These are phyloP conservation scores for Phyllosticta capitalensis DNA, from an alignment of 2,329 filamentous ascomycete species.

Conservation along the genomic window DNA sequence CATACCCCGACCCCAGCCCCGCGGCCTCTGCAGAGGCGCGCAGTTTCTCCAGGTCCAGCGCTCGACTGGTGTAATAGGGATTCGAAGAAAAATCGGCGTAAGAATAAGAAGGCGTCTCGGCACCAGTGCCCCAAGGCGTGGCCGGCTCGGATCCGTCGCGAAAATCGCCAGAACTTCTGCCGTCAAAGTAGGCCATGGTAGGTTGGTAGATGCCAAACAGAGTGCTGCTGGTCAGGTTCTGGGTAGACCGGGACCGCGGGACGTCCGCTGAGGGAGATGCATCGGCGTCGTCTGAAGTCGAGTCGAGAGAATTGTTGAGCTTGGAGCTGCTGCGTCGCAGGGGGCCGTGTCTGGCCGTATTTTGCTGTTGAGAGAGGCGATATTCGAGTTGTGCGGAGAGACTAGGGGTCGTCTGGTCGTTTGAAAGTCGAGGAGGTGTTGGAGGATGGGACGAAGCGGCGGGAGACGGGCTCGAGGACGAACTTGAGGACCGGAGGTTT, in stretches of 20 bases:
- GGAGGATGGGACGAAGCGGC: constrained; percentile 17
- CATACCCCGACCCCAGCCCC: background rate
- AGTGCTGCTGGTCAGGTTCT: constrained; percentile 83
- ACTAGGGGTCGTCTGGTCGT: constrained; percentile 13
- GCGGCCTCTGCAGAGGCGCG: constrained; percentile 16
- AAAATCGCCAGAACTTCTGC: constrained; percentile 14
- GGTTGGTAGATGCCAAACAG: constrained; percentile 84
- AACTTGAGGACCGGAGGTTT: constrained; percentile 2
- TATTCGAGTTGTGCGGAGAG: constrained; percentile 1
- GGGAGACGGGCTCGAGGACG: constrained; percentile 15
- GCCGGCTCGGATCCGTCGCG: constrained; percentile 42
- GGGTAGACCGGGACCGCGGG: constrained; percentile 61
- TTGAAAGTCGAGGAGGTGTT: background rate
- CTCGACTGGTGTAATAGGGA: background rate
- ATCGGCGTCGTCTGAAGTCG: constrained; percentile 19
- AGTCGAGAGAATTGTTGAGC: constrained; percentile 18
- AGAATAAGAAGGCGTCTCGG: constrained; percentile 51
- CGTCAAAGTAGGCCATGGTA: constrained; percentile 33
- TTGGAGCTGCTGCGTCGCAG: background rate
- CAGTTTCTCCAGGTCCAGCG: constrained; percentile 18
- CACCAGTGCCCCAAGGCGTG: constrained; percentile 72
- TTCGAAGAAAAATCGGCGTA: background rate
- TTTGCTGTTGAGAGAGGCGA: background rate
- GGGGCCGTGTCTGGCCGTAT: background rate
- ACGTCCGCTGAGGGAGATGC: constrained; percentile 26